Evolutionary conservation across 805 yeast genomes (phyloP), one percentile per base, ranked within the genome.

Genomic region (Cyberlindnera euphorbiiphila): DNA sequence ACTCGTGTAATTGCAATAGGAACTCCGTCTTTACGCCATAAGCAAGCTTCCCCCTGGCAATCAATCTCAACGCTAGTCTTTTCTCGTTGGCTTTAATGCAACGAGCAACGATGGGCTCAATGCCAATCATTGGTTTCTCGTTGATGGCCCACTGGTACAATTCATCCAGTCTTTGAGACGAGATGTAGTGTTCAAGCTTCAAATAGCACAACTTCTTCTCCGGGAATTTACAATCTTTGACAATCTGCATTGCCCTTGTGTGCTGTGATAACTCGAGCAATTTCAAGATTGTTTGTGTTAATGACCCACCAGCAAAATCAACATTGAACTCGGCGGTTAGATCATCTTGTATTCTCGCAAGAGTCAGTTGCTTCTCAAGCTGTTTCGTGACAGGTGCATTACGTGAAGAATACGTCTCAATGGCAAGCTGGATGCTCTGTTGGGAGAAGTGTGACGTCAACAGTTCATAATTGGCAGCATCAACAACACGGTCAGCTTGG

Each of bases 121-220:
- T 81, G 0, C 91, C 88, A 28, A 87, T 83, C 0, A 85, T 83
- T 0, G 93, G 76, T 43, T 75, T 80, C 30, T 64, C 67, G 9
- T 59, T 54, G 3, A 62, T 65, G 0, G 79, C 72, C 50, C 78
- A 71, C 21, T 73, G 71, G 46, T 68, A 70, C 21, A 85, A 55
- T 25, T 72, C 76, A 14, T 74, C 78, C 62, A 76, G 81, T 29
- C 74, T 73, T 2, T 67, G 50, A 5, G 65, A 57, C 1, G 63
- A 58, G 2, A 76, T 65, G 22, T 73, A 63, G 1, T 68, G 66
- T 12, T 72, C 68, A 18, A 84, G 56, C 22, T 74, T 72, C 12
- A 74, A 57, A 59, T 72, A 72, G 57, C 79, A 74, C 42, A 69
- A 69, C 42, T 79, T 78, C 39, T 66, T 69, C 11, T 78, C 85